A percentile compares a stretch with the other conserved stretches of the same genome.
These are phyloP conservation scores for Elsinoe necatrix DNA, from an alignment of 2,329 filamentous ascomycete genomes.

Conservation along the genomic window DNA sequence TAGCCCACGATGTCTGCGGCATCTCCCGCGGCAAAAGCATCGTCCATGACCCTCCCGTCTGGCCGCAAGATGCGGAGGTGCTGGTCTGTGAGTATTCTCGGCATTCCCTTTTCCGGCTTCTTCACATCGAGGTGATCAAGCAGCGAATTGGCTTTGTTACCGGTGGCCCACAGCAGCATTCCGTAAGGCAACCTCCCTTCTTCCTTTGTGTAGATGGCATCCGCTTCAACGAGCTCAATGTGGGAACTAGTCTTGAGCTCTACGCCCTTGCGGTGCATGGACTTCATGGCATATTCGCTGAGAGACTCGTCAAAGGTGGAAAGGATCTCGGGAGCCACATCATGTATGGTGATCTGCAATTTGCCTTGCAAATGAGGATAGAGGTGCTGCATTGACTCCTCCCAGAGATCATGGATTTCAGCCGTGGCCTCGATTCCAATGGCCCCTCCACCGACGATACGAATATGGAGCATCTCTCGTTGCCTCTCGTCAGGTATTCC, in stretches of 20 bases:
- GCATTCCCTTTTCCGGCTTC: conserved; percentile 28
- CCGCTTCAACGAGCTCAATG: conserved; percentile 31
- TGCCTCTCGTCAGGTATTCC: conserved; percentile 25
- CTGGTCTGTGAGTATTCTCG: conserved; percentile 31
- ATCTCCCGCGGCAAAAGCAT: conserved; percentile 32
- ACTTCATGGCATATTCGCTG: conserved; percentile 35
- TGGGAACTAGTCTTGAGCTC: conserved; percentile 33
- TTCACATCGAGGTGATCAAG: conserved; percentile 30
- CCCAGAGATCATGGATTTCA: conserved; percentile 37
- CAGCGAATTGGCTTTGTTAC: conserved; percentile 30
- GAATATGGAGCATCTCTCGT: conserved; percentile 31
- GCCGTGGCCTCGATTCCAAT: conserved; percentile 38
- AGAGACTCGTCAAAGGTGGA: conserved; percentile 35
- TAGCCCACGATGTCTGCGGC: conserved; percentile 34
- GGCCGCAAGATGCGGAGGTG: conserved; percentile 26
- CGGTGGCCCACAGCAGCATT: conserved; percentile 35
- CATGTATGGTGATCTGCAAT: conserved; percentile 37
- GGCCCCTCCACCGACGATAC: conserved; percentile 36
- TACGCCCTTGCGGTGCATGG: conserved; percentile 31
- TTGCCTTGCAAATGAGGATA: conserved; percentile 36
- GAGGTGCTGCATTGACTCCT: conserved; percentile 32
- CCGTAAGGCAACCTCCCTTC: conserved; percentile 31
- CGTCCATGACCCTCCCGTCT: conserved; percentile 24
- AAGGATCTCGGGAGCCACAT: conserved; percentile 36
- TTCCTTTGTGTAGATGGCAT: conserved; percentile 31